phyloP scores from a whole-genome alignment of 345 rosid genomes.

The Salix arbutifolia region DNA sequence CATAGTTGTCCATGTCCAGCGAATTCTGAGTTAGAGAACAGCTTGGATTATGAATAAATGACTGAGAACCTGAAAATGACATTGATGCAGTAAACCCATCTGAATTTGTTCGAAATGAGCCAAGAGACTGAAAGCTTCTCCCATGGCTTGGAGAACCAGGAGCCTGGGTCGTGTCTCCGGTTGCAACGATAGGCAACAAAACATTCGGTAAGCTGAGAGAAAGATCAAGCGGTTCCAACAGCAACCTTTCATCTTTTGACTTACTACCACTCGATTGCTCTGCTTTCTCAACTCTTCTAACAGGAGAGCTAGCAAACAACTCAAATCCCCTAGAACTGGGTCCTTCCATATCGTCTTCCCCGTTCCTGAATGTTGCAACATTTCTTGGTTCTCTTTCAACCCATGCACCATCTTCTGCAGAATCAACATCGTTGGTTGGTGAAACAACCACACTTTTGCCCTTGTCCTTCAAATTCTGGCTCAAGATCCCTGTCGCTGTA shows the following conservation, averaged over 20 bases:
- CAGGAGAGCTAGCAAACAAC: constrained; percentile 75
- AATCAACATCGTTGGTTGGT: constrained; percentile 26
- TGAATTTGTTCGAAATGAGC: constrained; percentile 66
- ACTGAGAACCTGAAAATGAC: constrained; percentile 93
- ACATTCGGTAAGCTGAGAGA: constrained; percentile 93
- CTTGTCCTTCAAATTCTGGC: constrained; percentile 47
- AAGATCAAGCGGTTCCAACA: constrained; percentile 79
- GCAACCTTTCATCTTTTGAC: constrained; percentile 57
- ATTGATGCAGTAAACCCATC: constrained; percentile 86
- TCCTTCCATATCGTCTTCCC: constrained; percentile 61
- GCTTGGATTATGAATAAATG: constrained; percentile 91
- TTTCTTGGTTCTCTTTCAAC: constrained; percentile 40
- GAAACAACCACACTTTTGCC: constrained; percentile 59
- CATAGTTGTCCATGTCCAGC: constrained; percentile 56
- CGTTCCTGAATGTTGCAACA: constrained; percentile 19
- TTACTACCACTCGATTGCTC: constrained; percentile 42
- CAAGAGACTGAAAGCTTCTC: constrained; percentile 74
- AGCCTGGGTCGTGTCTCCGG: constrained; percentile 36
- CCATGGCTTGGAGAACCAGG: constrained; percentile 75
- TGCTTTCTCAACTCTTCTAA: constrained; percentile 45
- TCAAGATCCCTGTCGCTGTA: constrained; percentile 27
- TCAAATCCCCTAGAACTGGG: constrained; percentile 85
- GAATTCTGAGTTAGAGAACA: constrained; percentile 91
- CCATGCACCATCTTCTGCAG: constrained; percentile 36
- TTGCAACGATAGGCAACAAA: constrained; percentile 67